These are phyloP conservation scores for Chrysosporium queenslandicum DNA, from an alignment of 2,329 filamentous ascomycete species.

Conservation along the genomic window DNA sequence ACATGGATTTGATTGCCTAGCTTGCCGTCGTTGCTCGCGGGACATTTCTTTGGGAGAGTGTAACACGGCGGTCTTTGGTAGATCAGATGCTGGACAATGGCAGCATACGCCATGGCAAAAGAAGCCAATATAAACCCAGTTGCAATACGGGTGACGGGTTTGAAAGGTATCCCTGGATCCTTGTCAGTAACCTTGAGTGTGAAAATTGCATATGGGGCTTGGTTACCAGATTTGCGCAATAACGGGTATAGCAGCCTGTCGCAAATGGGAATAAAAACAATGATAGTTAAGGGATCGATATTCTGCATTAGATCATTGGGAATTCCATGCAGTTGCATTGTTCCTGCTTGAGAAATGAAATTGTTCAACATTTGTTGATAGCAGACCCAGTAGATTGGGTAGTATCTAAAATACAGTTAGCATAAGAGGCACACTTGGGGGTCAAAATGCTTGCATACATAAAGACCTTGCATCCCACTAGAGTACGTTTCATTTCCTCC, in stretches of 20 bases:
- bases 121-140: constrained; percentile 57
- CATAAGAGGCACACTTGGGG: not conserved
- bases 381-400: constrained; percentile 59
- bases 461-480: constrained; percentile 61
- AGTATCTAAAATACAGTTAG: constrained; percentile 24
- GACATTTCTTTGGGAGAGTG: constrained; percentile 28
- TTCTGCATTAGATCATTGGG: constrained; percentile 71
- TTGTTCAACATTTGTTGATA: constrained; percentile 60
- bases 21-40: constrained; percentile 27
- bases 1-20: constrained; percentile 36
- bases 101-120: constrained; percentile 52
- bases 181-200: not conserved
- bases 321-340: constrained; percentile 55
- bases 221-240: constrained; percentile 45
- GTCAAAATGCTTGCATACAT: constrained; percentile 36
- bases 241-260: constrained; percentile 58
- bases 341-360: constrained; percentile 53
- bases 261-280: constrained; percentile 64
- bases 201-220: no score
- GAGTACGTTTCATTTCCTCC: constrained; percentile 58
- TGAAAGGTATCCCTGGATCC: constrained; percentile 50
- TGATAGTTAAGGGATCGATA: constrained; percentile 62
- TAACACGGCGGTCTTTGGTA: constrained; percentile 47
- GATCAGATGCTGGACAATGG: constrained; percentile 48
- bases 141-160: constrained; percentile 65